Evolutionary conservation across 176 grass and related monocot species (phyloP).

Genomic region (Sorghum bicolor): Sorghum_bicolor_NCBIv3 NC_012873.2:9929501-9930000

Average conservation of each 20-base stretch:
- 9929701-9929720: conserved; percentile 78
- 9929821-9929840: neutral
- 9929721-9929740: conserved; percentile 52
- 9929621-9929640: neutral
- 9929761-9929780: neutral
- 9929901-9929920: too few species aligned
- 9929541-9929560: too few species aligned
- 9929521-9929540: too few species aligned
- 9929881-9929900: too few species aligned
- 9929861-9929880: neutral
- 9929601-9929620: neutral
- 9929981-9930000: too few species aligned
- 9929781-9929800: neutral
- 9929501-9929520: too few species aligned
- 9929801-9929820: neutral
- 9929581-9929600: conserved; percentile 46
- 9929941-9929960: too few species aligned
- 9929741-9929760: neutral
- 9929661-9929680: conserved; percentile 86
- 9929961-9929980: too few species aligned
- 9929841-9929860: neutral
- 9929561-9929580: conserved; percentile 78
- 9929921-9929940: too few species aligned
- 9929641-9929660: neutral
- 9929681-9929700: conserved; percentile 75